Conservation (phyloP, 257 asterid species). For the Fraxinus pennsylvanica region DNA sequence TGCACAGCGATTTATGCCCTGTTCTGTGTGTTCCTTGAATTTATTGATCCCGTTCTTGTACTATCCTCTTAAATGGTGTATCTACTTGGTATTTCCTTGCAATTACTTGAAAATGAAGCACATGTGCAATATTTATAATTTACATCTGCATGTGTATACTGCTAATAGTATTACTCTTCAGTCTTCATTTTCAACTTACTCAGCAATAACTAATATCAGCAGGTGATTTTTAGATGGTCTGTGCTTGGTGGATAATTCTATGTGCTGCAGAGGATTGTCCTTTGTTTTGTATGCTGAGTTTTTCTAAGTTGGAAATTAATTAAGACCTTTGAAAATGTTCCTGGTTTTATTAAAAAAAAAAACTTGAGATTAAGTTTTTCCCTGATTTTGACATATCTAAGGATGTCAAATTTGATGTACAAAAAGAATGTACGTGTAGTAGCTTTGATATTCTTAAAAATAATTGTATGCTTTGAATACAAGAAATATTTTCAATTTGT, state of each 20-base stretch:
- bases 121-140: background rate
- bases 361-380: background rate
- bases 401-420: too few species aligned
- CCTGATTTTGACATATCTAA: background rate
- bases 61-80: background rate
- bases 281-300: slow-evolving; percentile 13
- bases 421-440: too few species aligned
- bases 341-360: background rate
- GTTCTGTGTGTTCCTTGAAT: background rate
- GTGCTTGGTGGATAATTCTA: background rate
- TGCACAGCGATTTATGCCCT: background rate
- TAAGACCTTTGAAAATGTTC: slow-evolving; percentile 13
- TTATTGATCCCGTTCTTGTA: background rate
- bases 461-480: background rate
- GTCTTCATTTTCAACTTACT: background rate
- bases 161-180: background rate
- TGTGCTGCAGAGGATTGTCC: slow-evolving; percentile 1
- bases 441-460: background rate
- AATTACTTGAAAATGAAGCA: background rate
- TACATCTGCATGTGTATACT: background rate
- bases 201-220: background rate
- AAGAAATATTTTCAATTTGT: background rate
- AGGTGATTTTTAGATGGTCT: background rate
- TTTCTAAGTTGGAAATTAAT: slow-evolving; percentile 15
- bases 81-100: background rate